Evolutionary conservation across 768 basidiomycete species (phyloP).

Genomic region (Podaxis mareebaensis): DNA sequence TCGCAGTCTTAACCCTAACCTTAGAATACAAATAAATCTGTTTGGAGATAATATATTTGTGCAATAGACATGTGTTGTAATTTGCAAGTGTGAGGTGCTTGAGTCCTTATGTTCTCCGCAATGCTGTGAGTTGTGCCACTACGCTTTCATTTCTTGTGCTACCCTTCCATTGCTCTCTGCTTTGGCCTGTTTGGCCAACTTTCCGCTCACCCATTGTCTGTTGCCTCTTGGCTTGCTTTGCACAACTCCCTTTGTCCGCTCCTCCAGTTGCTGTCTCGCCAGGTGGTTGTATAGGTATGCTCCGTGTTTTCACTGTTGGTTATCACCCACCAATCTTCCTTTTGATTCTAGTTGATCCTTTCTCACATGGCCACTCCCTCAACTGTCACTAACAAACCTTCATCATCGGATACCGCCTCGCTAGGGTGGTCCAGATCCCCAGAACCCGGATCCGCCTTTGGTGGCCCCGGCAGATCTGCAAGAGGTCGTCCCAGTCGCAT

Average conservation of each 20-base stretch:
- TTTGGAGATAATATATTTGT: neutral
- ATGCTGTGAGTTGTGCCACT: neutral
- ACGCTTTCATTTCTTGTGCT: neutral
- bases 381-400: constrained; percentile 32
- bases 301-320: neutral
- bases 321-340: neutral
- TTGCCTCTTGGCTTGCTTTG: neutral
- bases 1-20: constrained; percentile 20
- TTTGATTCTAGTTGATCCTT: neutral
- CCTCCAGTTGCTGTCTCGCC: neutral
- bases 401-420: neutral
- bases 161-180: constrained; percentile 20
- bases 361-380: constrained; percentile 47
- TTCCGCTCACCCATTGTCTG: neutral
- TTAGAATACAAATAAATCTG: neutral
- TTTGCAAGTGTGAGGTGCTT: neutral
- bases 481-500: constrained; percentile 35
- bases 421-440: constrained; percentile 47
- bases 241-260: neutral
- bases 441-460: constrained; percentile 51
- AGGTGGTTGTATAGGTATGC: neutral
- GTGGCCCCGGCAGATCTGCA: constrained; percentile 40
- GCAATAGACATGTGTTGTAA: neutral
- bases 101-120: neutral
- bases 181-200: constrained; percentile 37